Conservation (phyloP, 257 asterid genomes). For the Solanum medicagineum region DNA sequence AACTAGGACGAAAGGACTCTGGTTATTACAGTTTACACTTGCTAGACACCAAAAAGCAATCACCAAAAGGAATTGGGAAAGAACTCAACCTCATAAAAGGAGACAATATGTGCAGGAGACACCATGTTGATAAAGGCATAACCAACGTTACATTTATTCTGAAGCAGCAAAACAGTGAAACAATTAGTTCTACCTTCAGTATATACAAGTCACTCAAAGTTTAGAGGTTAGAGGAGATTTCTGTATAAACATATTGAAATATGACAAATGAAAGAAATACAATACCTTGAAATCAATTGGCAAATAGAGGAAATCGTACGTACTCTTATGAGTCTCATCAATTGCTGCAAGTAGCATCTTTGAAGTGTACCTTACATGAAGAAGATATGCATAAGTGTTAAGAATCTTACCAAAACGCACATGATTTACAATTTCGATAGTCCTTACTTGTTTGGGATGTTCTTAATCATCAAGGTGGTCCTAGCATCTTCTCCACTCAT, state of each 20-base stretch:
- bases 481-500: slow-evolving; percentile 66
- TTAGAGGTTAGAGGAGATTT: background rate
- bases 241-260: background rate
- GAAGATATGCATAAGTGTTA: background rate
- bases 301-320: slow-evolving; percentile 85
- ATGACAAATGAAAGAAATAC: background rate
- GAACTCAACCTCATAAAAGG: slow-evolving; percentile 68
- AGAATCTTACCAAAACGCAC: background rate
- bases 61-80: background rate
- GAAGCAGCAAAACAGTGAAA: slow-evolving; percentile 7
- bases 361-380: slow-evolving; percentile 64
- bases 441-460: slow-evolving; percentile 95
- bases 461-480: slow-evolving; percentile 92
- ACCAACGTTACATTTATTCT: slow-evolving; percentile 98
- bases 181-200: background rate
- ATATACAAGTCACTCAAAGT: background rate
- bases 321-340: slow-evolving; percentile 86
- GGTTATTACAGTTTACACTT: background rate
- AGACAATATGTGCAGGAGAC: slow-evolving; percentile 65
- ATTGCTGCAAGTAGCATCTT: slow-evolving; percentile 92
- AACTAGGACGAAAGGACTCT: background rate
- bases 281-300: slow-evolving; percentile 96
- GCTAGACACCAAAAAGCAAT: background rate
- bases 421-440: background rate
- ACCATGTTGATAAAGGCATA: slow-evolving; percentile 96